Evolutionary conservation across 2,329 filamentous ascomycete species (phyloP).

Genomic region (Massarina eburnea): DNA sequence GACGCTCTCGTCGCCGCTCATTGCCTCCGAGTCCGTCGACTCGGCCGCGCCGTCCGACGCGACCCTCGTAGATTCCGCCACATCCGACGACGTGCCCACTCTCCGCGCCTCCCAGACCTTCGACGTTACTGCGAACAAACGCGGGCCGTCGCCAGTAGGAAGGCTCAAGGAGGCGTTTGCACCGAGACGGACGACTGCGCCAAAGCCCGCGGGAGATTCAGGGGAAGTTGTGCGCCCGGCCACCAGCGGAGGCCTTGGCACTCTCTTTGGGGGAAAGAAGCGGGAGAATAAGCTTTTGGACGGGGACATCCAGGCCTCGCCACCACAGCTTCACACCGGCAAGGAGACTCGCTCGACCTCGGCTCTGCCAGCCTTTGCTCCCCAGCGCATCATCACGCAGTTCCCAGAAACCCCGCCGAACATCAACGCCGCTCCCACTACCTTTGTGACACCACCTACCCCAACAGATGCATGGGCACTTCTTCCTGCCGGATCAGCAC

Average conservation of each 20-base stretch:
- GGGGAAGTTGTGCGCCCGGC: conserved; percentile 45
- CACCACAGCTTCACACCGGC: conserved; percentile 32
- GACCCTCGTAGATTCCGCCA: conserved; percentile 34
- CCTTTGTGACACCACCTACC: conserved; percentile 65
- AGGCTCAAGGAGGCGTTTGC: conserved; percentile 73
- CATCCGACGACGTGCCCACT: conserved; percentile 29
- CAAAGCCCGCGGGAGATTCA: conserved; percentile 27
- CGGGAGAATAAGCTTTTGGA: conserved; percentile 33
- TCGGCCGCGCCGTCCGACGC: conserved; percentile 33
- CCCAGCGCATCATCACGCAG: conserved; percentile 42
- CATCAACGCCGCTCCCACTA: conserved; percentile 51
- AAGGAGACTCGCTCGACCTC: conserved; percentile 35
- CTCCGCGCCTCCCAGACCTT: conserved; percentile 36
- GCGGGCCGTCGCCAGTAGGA: conserved; percentile 69
- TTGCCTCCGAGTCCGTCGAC: conserved; percentile 45
- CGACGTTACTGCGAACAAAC: conserved; percentile 46
- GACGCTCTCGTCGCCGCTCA: conserved; percentile 53
- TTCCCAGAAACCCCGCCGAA: conserved; percentile 48
- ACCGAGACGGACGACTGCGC: conserved; percentile 33
- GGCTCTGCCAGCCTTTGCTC: conserved; percentile 24
- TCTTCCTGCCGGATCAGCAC: conserved; percentile 34
- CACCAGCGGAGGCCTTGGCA: conserved; percentile 48
- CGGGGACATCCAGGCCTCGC: conserved; percentile 26
- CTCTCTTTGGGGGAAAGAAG: conserved; percentile 45
- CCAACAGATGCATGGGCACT: conserved; percentile 53